Base-by-base conservation (phyloP, 192 early-diverging fungal genomes). In the Haplosporangium gracile region DNA sequence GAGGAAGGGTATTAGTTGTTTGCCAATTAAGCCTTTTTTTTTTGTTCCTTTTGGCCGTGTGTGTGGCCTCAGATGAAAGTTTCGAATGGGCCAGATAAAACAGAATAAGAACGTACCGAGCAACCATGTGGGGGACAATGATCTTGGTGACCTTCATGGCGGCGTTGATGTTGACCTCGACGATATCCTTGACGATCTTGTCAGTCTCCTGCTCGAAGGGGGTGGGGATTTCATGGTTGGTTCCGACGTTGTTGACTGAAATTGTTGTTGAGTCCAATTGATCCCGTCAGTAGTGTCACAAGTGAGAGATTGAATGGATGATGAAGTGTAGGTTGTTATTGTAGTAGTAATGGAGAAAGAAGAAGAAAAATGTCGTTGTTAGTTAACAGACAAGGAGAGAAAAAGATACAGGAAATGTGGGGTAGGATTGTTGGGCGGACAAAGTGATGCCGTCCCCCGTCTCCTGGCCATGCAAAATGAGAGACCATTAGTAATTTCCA, bases 231-330 rank as follows among this genome's bases (percentile, higher is more conserved):
- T 96, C 96, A 82, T 99, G 97, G 89, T 95, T 97, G 40, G 95
- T 92, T 55, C 94, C 98, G 43, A 98, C 98, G 88, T 99, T 99
- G 91, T 99, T 99, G 63, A 98, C 93, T 88, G 36, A 2, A 36
- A 36, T 36, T 36, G 95, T 88, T 34, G 45, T 34, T 26, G 26
- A 5, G 18, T 51, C 43, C 71, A n/a, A 16, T 40, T 45, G 40
- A 72, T 40, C 45, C 42, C 20, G 34, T 70, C 43, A 45, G 43
- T 8, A 43, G 42, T 43, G 8, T 11, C 42, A 43, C 8, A 40
- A 40, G 34, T 42, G 16, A 40, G 16, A 8, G 3, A 29, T 65
- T 26, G 5, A 9, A n/a, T 8, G 49, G 49, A 51, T 51, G 49
- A 51, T 9, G 22, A 29, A 26, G 29, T 26, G 60, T 11, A 29